Percentiles rank a stretch among this genome's conserved stretches.
Conservation (phyloP, 345 rosid genomes). For the Mallotus nudiflorus region DNA sequence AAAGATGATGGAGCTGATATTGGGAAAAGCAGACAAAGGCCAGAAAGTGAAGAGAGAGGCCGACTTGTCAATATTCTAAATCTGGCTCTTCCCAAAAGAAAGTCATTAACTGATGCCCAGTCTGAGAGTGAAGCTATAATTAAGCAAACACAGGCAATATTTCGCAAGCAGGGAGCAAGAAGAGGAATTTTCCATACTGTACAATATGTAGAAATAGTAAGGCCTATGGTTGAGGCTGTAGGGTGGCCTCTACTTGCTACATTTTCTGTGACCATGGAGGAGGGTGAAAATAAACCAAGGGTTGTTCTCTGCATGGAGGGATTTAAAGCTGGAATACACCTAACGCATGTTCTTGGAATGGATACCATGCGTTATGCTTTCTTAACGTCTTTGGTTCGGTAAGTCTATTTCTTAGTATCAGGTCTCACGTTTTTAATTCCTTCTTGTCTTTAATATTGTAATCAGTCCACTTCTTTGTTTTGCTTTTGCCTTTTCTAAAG, state of each 20-base stretch:
- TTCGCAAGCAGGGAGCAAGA: constrained; percentile 77
- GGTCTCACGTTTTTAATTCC: not conserved
- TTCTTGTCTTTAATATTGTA: not conserved
- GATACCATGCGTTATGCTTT: constrained; percentile 99
- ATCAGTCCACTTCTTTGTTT: not conserved
- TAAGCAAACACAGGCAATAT: constrained; percentile 91
- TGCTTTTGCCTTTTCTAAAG: not conserved
- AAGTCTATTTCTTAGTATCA: constrained; percentile 9
- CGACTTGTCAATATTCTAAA: constrained; percentile 86
- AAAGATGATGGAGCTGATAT: constrained; percentile 66
- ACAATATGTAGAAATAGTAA: constrained; percentile 68
- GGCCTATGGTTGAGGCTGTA: constrained; percentile 99
- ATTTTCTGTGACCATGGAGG: constrained; percentile 98
- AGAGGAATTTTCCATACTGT: constrained; percentile 87
- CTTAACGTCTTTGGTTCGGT: constrained; percentile 96
- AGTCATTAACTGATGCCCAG: constrained; percentile 67
- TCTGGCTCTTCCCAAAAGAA: constrained; percentile 79
- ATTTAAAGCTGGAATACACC: constrained; percentile 94
- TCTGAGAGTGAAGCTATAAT: constrained; percentile 84
- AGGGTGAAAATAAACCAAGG: constrained; percentile 93
- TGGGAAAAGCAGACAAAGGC: constrained; percentile 62
- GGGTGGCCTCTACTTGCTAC: constrained; percentile 99
- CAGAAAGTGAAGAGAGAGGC: constrained; percentile 87
- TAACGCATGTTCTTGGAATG: constrained; percentile 92
- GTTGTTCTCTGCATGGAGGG: constrained; percentile 96